These are phyloP conservation scores for Dictyostelium intermedium DNA, from an alignment of 78 protist species.

Conservation along the genomic window DNA sequence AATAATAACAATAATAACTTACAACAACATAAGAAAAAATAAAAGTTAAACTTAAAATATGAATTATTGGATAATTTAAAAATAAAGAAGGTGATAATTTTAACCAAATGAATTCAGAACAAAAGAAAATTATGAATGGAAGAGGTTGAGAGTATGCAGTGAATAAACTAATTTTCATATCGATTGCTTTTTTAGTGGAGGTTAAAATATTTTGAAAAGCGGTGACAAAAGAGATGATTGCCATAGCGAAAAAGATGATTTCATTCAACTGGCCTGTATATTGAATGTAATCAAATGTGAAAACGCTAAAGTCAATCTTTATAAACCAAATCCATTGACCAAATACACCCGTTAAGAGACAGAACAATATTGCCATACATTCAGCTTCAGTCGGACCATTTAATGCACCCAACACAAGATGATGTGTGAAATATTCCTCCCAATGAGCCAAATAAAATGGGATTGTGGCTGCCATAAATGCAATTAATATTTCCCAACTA, in stretches of 20 bases:
- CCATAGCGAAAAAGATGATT: conserved; percentile 7
- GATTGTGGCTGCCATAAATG: conserved; percentile 50
- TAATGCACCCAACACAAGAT: conserved; percentile 50
- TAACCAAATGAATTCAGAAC: conserved; percentile 39
- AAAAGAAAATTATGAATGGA: conserved; percentile 39
- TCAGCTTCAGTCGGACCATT: conserved; percentile 83
- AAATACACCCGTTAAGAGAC: conserved; percentile 17
- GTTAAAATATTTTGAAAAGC: conserved; percentile 15
- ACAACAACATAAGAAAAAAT: conserved; percentile 58
- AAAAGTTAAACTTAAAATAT: conserved; percentile 39
- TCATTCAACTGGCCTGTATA: neutral
- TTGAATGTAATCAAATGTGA: neutral
- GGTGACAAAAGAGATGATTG: conserved; percentile 10
- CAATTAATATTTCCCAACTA: conserved; percentile 19
- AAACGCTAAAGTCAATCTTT: neutral
- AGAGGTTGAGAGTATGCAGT: conserved; percentile 63
- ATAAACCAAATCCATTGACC: conserved; percentile 65
- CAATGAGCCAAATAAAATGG: conserved; percentile 80
- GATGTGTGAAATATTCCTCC: conserved; percentile 80
- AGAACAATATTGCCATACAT: conserved; percentile 2
- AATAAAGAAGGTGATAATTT: conserved; percentile 29
- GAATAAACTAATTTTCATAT: conserved; percentile 36
- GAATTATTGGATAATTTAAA: conserved; percentile 19
- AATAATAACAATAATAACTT: too few species aligned
- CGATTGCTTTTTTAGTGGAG: conserved; percentile 12